Percentiles rank a stretch among this genome's conserved stretches.
These are phyloP conservation scores for Juncus effusus DNA, from an alignment of 176 grass and related monocot genomes.

Conservation along the genomic window DNA sequence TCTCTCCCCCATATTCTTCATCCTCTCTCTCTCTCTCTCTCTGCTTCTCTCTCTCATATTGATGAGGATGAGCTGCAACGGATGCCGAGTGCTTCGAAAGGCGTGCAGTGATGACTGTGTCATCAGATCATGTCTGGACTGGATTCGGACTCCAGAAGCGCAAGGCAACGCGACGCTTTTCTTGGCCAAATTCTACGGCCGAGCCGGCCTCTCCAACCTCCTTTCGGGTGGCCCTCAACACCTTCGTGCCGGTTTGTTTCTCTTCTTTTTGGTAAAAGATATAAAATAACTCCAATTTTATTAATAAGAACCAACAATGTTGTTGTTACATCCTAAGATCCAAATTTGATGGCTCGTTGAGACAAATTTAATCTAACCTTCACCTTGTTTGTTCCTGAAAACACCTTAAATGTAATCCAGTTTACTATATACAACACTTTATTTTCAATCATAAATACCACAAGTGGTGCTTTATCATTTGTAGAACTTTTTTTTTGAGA, in stretches of 20 bases:
- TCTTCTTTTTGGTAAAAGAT: not conserved
- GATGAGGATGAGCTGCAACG: slow-evolving; percentile 71
- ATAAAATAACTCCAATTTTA: not conserved
- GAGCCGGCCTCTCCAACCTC: slow-evolving; percentile 59
- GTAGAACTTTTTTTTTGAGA: not conserved
- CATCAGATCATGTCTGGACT: slow-evolving; percentile 50
- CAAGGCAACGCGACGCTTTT: slow-evolving; percentile 73
- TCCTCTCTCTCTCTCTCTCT: not conserved
- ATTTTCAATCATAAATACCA: too few species aligned
- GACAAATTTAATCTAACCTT: too few species aligned
- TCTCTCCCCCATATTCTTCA: not conserved
- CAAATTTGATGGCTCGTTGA: too few species aligned
- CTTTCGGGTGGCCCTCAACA: slow-evolving; percentile 41
- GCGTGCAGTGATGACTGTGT: slow-evolving; percentile 50
- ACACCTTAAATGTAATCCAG: too few species aligned
- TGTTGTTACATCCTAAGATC: too few species aligned
- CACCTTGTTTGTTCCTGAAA: too few species aligned
- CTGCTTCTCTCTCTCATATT: too few species aligned
- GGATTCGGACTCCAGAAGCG: slow-evolving; percentile 48
- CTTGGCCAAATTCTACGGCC: slow-evolving; percentile 77
- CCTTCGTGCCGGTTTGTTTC: slow-evolving; percentile 33
- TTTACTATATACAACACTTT: too few species aligned
- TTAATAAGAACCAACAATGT: not conserved
- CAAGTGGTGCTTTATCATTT: not conserved
- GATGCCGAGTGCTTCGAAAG: slow-evolving; percentile 59